Conservation (phyloP, 2,329 filamentous ascomycete genomes). For the Madurella mycetomatis region DNA sequence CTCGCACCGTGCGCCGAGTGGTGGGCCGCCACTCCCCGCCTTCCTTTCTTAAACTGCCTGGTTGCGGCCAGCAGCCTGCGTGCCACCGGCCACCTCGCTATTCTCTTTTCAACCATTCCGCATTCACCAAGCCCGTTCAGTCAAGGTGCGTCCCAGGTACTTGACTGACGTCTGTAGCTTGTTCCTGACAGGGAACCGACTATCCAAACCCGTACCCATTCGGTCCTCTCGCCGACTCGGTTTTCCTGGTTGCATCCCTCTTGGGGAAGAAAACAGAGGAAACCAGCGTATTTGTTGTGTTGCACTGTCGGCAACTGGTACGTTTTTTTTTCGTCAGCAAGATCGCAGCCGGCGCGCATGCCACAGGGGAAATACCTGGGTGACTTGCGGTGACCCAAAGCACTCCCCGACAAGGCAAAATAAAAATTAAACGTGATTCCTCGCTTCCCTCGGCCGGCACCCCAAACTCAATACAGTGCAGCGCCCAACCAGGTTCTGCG, state of each 20-base stretch:
- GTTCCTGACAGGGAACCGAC: constrained; percentile 37
- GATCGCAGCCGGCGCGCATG: constrained; percentile 25
- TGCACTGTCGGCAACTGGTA: constrained; percentile 21
- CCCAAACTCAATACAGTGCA: constrained; percentile 47
- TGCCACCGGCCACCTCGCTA: constrained; percentile 44
- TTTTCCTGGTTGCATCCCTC: constrained; percentile 11
- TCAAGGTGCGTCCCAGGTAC: constrained; percentile 30
- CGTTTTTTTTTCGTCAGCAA: constrained; percentile 10
- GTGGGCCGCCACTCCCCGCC: constrained; percentile 29
- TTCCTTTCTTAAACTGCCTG: constrained; percentile 38
- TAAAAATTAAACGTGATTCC: constrained; percentile 39
- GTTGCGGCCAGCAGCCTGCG: constrained; percentile 40
- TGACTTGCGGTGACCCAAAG: constrained; percentile 21
- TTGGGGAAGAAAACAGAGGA: not conserved
- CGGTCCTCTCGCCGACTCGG: constrained; percentile 19
- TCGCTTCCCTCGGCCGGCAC: constrained; percentile 44
- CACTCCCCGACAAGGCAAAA: constrained; percentile 32
- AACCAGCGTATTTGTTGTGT: constrained; percentile 11
- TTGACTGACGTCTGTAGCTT: constrained; percentile 32
- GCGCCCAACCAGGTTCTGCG: constrained; percentile 53
- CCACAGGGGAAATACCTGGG: constrained; percentile 29
- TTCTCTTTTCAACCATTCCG: constrained; percentile 48
- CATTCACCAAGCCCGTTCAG: constrained; percentile 45
- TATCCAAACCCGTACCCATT: constrained; percentile 33
- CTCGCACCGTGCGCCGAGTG: constrained; percentile 21